Percentiles rank a stretch among this genome's conserved stretches.
phyloP scores from a whole-genome alignment of 371 early-diverging fungal genomes.

The Syncephalis plumigaleata region DNA sequence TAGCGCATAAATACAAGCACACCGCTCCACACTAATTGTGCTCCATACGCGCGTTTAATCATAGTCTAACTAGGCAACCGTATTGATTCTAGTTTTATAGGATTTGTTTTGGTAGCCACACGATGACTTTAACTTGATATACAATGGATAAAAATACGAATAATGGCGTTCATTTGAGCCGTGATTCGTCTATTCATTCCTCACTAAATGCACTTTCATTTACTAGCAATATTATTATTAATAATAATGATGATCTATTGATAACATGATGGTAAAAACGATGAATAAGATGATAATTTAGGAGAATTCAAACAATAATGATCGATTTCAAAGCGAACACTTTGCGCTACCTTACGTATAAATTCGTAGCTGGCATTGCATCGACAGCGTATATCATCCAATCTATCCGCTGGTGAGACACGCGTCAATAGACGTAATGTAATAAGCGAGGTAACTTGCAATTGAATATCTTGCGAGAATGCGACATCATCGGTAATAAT shows the following conservation, averaged over 20 bases:
- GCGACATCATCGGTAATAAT: conserved; percentile 54
- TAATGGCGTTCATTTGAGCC: too few relatives aligned
- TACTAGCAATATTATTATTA: too few relatives aligned
- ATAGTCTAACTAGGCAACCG: too few relatives aligned
- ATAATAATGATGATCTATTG: too few relatives aligned
- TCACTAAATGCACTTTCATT: too few relatives aligned
- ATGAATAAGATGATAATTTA: conserved; percentile 4
- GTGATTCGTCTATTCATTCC: too few relatives aligned
- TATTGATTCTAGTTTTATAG: too few relatives aligned
- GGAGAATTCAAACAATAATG: conserved; percentile 64
- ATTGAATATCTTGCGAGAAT: conserved; percentile 56
- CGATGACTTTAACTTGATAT: too few relatives aligned
- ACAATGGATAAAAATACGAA: too few relatives aligned
- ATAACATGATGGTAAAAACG: too few relatives aligned
- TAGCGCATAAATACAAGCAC: neutral
- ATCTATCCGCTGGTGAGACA: conserved; percentile 41
- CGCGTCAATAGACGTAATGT: conserved; percentile 51
- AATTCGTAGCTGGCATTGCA: conserved; percentile 72
- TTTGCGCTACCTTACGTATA: conserved; percentile 38
- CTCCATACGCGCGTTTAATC: too few relatives aligned
- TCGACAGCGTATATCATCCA: conserved; percentile 65
- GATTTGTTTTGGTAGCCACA: too few relatives aligned
- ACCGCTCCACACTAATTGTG: neutral
- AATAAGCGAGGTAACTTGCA: conserved; percentile 57
- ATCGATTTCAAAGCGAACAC: conserved; percentile 62